Evolutionary conservation across 306 rosid species (phyloP).

Genomic region (Vachellia pachyceras): DNA sequence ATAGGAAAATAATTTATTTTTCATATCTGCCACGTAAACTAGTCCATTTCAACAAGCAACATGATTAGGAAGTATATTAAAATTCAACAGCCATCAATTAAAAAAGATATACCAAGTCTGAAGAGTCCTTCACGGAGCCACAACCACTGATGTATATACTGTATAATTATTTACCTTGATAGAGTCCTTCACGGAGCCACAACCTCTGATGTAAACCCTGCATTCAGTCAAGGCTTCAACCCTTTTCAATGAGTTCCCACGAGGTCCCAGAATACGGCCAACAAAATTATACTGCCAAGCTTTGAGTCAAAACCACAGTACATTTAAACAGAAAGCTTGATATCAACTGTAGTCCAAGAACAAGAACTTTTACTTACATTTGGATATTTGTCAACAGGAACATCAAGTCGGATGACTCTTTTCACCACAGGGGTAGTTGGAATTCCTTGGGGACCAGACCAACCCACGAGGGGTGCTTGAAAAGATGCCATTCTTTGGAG

Average conservation of each 20-base stretch:
- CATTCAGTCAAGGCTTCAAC: slow-evolving; percentile 94
- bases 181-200: slow-evolving; percentile 90
- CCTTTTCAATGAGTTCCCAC: slow-evolving; percentile 92
- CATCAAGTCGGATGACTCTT: slow-evolving; percentile 84
- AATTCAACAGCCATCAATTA: slow-evolving; percentile 3
- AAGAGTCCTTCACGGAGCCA: slow-evolving; percentile 23
- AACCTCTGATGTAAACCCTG: slow-evolving; percentile 90
- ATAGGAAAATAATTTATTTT: neutral
- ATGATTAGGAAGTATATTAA: no score
- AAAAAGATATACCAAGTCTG: neutral
- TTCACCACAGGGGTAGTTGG: slow-evolving; percentile 75
- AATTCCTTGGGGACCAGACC: slow-evolving; percentile 81
- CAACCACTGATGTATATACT: no score
- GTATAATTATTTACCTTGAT: slow-evolving; percentile 63
- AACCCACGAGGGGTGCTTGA: slow-evolving; percentile 67
- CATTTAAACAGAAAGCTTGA: slow-evolving; percentile 35
- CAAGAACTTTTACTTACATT: slow-evolving; percentile 58
- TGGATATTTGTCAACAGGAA: slow-evolving; percentile 89
- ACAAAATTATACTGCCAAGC: slow-evolving; percentile 89
- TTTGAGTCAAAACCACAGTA: slow-evolving; percentile 42
- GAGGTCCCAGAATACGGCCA: slow-evolving; percentile 94
- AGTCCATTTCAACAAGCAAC: slow-evolving; percentile 9
- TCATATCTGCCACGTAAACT: neutral
- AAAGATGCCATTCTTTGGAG: slow-evolving; percentile 61
- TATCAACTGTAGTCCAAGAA: slow-evolving; percentile 4